These are phyloP conservation scores for Stephania japonica DNA, from an alignment of 164 flowering plant species.

Conservation along the genomic window DNA sequence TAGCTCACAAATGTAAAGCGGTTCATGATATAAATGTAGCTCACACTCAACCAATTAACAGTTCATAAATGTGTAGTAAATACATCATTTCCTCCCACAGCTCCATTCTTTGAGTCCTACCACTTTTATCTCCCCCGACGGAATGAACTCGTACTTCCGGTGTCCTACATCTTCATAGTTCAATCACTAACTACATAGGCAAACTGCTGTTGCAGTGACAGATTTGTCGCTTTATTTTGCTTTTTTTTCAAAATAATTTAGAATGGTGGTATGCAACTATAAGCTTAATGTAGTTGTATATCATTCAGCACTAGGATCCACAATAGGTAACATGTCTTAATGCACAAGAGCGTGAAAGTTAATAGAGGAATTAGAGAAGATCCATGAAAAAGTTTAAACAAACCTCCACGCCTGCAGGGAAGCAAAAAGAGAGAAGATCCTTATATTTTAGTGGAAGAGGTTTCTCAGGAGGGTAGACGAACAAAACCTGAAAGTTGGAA, in stretches of 20 bases:
- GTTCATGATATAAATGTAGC: background rate
- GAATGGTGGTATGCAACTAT: background rate
- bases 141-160: background rate
- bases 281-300: background rate
- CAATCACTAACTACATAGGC: background rate
- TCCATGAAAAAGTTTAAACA: conserved; percentile 5
- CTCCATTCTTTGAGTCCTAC: background rate
- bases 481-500: conserved; percentile 64
- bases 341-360: conserved; percentile 1
- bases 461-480: conserved; percentile 92
- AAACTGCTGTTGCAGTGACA: background rate
- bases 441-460: conserved; percentile 85
- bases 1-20: background rate
- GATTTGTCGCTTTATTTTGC: background rate
- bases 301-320: background rate
- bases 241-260: background rate
- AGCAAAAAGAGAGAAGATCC: conserved; percentile 97
- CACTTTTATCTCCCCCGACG: background rate
- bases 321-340: conserved; percentile 1
- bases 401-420: conserved; percentile 97
- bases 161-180: too few species aligned
- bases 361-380: background rate
- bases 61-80: background rate
- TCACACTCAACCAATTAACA: background rate
- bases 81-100: background rate